phyloP scores from a whole-genome alignment of 176 grass and related monocot genomes.

The Avena sativa region DNA sequence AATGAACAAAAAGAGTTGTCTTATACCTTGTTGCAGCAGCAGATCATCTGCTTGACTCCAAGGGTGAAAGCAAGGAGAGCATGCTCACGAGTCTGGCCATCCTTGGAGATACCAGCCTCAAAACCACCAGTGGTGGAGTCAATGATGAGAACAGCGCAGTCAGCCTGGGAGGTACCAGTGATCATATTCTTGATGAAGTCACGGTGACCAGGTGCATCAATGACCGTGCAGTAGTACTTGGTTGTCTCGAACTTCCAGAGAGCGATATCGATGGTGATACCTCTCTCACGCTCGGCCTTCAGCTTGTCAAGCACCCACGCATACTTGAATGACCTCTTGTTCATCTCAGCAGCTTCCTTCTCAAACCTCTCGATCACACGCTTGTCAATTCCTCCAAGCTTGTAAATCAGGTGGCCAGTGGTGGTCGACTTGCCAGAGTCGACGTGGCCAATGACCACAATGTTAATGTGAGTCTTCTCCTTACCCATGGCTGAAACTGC shows the following conservation, averaged over 20 bases:
- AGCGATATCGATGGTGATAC: slow-evolving; percentile 81
- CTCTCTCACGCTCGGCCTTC: slow-evolving; percentile 77
- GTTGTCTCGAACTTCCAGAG: slow-evolving; percentile 86
- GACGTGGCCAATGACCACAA: slow-evolving; percentile 79
- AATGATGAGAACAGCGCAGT: slow-evolving; percentile 79
- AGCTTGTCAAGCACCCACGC: slow-evolving; percentile 90
- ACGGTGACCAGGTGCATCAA: slow-evolving; percentile 82
- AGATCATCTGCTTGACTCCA: slow-evolving; percentile 86
- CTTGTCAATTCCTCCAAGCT: slow-evolving; percentile 89
- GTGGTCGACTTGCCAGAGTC: slow-evolving; percentile 87
- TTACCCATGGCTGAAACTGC: slow-evolving; percentile 58
- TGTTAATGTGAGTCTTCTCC: slow-evolving; percentile 77
- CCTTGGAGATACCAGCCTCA: too few relatives aligned
- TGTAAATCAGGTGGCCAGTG: slow-evolving; percentile 82
- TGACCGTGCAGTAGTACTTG: slow-evolving; percentile 77
- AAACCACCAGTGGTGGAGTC: slow-evolving; percentile 54
- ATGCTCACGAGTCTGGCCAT: too few relatives aligned
- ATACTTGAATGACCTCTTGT: slow-evolving; percentile 90
- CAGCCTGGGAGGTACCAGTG: slow-evolving; percentile 33
- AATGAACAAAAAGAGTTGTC: background rate
- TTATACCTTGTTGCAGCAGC: slow-evolving; percentile 87
- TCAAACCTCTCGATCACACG: slow-evolving; percentile 79
- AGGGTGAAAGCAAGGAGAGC: slow-evolving; percentile 72
- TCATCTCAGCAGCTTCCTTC: slow-evolving; percentile 79
- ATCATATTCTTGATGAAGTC: slow-evolving; percentile 25